phyloP scores from a whole-genome alignment of 192 early-diverging fungal genomes.

The Coemansia sp. region DNA sequence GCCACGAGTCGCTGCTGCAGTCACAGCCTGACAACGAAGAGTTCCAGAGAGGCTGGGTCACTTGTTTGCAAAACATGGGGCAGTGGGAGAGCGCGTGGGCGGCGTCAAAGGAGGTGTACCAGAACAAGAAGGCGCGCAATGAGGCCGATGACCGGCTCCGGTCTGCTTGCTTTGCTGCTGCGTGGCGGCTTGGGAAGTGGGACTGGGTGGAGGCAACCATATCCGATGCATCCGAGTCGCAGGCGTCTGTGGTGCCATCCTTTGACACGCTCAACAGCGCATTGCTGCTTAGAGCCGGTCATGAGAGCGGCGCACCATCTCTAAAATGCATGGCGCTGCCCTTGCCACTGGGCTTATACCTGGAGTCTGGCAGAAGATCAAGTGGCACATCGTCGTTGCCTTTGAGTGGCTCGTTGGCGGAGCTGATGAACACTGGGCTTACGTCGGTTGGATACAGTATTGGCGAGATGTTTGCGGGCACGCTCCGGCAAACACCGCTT shows the following conservation, averaged over 20 bases:
- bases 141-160: slow-evolving; percentile 23
- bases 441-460: slow-evolving; percentile 24
- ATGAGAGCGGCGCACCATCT: not conserved
- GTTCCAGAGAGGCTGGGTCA: slow-evolving; percentile 42
- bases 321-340: not conserved
- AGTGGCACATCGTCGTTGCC: too few species aligned
- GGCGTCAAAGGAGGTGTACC: slow-evolving; percentile 35
- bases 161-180: slow-evolving; percentile 45
- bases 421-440: slow-evolving; percentile 18
- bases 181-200: slow-evolving; percentile 53
- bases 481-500: slow-evolving; percentile 1
- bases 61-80: slow-evolving; percentile 53
- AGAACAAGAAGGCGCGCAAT: not conserved
- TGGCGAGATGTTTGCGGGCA: slow-evolving; percentile 11
- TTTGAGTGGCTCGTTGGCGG: slow-evolving; percentile 5
- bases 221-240: not conserved
- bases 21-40: slow-evolving; percentile 31
- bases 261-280: slow-evolving; percentile 41
- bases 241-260: not conserved
- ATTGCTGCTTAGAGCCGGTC: slow-evolving; percentile 24
- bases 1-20: slow-evolving; percentile 47
- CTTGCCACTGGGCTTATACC: not conserved
- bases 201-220: slow-evolving; percentile 30
- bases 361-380: not conserved
- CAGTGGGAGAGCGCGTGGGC: slow-evolving; percentile 55